Evolutionary conservation across 208 protist species (phyloP).

Genomic region (Wallacemonas sp.): DNA sequence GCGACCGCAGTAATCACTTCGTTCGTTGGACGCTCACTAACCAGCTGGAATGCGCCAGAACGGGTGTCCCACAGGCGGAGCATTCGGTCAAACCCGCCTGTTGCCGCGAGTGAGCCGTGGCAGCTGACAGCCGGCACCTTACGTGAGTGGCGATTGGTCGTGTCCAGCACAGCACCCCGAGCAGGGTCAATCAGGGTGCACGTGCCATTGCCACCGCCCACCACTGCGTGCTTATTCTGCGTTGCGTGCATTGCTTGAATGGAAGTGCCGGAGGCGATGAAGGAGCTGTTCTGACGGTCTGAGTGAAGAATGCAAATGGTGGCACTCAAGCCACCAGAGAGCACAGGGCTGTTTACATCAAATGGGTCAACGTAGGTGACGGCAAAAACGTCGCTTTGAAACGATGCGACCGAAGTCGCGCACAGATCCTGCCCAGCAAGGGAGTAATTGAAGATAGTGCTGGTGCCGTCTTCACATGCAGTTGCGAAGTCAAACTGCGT

Average conservation of each 20-base stretch:
- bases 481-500: constrained; percentile 87
- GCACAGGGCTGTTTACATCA: constrained; percentile 75
- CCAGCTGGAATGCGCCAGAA: constrained; percentile 51
- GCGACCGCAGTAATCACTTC: constrained; percentile 84
- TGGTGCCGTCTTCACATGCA: constrained; percentile 85
- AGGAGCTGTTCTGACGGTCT: constrained; percentile 82
- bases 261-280: constrained; percentile 80
- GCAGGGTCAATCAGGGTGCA: constrained; percentile 79
- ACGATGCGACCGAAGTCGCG: constrained; percentile 80
- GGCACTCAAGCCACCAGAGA: constrained; percentile 83
- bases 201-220: constrained; percentile 78
- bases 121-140: constrained; percentile 86
- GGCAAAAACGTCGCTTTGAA: constrained; percentile 89
- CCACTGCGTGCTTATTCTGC: constrained; percentile 62
- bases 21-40: constrained; percentile 49
- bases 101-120: constrained; percentile 60
- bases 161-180: constrained; percentile 62
- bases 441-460: constrained; percentile 88
- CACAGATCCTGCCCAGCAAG: constrained; percentile 72
- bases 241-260: constrained; percentile 86
- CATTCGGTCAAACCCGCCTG: constrained; percentile 82
- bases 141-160: constrained; percentile 67
- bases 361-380: constrained; percentile 76
- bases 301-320: constrained; percentile 89
- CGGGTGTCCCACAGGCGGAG: constrained; percentile 84